Conservation (phyloP, 1,284 basidiomycete genomes). For the Termitomyces sp. region DNA sequence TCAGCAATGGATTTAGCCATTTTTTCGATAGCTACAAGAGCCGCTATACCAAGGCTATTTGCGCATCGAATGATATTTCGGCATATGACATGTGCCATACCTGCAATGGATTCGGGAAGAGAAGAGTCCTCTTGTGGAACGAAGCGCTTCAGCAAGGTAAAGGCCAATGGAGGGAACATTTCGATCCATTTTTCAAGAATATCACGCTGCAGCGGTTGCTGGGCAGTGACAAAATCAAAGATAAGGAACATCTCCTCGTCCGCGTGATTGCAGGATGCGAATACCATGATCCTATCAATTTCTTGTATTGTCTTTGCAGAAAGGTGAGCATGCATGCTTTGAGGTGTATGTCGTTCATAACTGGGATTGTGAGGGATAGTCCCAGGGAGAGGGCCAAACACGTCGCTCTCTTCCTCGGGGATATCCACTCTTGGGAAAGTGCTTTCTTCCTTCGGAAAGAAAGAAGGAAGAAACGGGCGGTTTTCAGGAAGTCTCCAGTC, state of each 20-base stretch:
- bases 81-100: constrained; percentile 33
- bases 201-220: constrained; percentile 27
- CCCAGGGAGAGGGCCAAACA: constrained; percentile 18
- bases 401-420: not conserved
- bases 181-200: constrained; percentile 40
- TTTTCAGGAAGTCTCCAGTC: constrained; percentile 39
- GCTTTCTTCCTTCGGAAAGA: constrained; percentile 21
- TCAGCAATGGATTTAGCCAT: constrained; percentile 36
- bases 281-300: constrained; percentile 33
- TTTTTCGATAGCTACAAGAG: constrained; percentile 54
- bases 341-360: constrained; percentile 24
- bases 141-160: constrained; percentile 43
- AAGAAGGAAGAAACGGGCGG: constrained; percentile 24
- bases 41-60: constrained; percentile 46
- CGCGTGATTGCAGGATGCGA: constrained; percentile 41
- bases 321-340: constrained; percentile 27
- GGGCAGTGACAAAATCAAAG: constrained; percentile 35
- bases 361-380: constrained; percentile 14
- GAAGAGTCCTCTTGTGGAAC: constrained; percentile 34
- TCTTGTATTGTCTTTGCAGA: constrained; percentile 27
- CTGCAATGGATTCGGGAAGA: constrained; percentile 27
- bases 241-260: constrained; percentile 50
- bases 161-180: constrained; percentile 45
- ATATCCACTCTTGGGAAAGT: constrained; percentile 8
- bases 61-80: constrained; percentile 47